Conservation (phyloP, 2,329 filamentous ascomycete species). For the Trichoderma breve region DNA sequence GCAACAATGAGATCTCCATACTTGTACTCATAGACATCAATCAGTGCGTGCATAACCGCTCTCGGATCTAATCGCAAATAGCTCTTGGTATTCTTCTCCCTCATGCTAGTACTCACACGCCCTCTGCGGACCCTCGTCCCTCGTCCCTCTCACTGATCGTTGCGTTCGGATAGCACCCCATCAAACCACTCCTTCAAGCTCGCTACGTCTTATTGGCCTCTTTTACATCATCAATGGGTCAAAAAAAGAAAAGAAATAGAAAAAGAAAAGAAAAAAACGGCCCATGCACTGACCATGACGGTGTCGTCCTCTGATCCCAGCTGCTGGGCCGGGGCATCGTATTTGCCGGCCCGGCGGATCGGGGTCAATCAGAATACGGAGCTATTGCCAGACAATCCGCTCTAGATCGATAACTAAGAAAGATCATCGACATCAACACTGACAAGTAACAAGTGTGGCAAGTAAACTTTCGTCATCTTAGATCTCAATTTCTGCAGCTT, state of each 20-base stretch:
- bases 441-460: background rate
- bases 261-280: background rate
- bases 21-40: background rate
- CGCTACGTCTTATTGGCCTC: background rate
- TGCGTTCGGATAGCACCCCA: background rate
- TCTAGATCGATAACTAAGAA: background rate
- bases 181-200: background rate
- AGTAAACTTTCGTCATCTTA: background rate
- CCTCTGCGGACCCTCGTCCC: background rate
- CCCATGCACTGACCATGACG: background rate
- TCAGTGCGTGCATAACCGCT: conserved; percentile 8
- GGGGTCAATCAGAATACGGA: background rate
- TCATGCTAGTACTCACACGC: background rate
- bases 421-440: background rate
- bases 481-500: background rate
- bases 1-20: background rate
- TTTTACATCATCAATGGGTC: background rate
- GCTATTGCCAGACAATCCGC: background rate
- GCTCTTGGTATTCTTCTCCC: conserved; percentile 7
- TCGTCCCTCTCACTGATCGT: background rate
- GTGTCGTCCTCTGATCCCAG: background rate
- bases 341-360: background rate
- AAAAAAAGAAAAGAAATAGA: background rate
- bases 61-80: background rate
- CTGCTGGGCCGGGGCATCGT: background rate